Conservation (phyloP, 257 asterid genomes). For the Jacaranda copaia region DNA sequence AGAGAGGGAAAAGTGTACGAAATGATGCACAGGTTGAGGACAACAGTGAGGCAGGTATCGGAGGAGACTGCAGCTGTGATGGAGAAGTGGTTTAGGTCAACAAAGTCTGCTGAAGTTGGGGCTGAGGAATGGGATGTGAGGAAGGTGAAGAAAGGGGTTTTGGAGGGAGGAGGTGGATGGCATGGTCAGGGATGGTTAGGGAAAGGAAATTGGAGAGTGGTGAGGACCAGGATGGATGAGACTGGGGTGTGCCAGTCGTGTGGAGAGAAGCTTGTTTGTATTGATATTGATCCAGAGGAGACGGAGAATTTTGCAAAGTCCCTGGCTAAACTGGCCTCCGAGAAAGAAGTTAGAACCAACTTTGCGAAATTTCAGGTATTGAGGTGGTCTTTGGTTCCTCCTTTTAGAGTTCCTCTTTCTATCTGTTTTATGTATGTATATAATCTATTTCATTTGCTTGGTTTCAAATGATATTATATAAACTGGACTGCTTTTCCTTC, state of each 20-base stretch:
- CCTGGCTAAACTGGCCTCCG: constrained; percentile 66
- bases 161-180: constrained; percentile 99
- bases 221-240: constrained; percentile 65
- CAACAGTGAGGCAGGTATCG: constrained; percentile 81
- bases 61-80: constrained; percentile 74
- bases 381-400: constrained; percentile 25
- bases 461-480: not conserved
- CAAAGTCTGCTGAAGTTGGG: constrained; percentile 68
- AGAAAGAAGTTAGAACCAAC: constrained; percentile 65
- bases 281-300: constrained; percentile 95
- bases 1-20: constrained; percentile 82
- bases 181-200: constrained; percentile 99
- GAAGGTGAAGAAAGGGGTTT: constrained; percentile 72
- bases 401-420: constrained; percentile 8
- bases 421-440: not conserved
- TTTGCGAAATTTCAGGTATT: constrained; percentile 80
- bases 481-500: not conserved
- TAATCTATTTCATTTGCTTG: constrained; percentile 9
- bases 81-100: constrained; percentile 85
- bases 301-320: constrained; percentile 79
- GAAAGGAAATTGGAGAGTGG: constrained; percentile 81
- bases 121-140: constrained; percentile 66
- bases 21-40: constrained; percentile 88
- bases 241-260: constrained; percentile 77
- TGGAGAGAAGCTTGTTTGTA: constrained; percentile 81